phyloP scores from a whole-genome alignment of 495 filamentous ascomycete genomes.

The Penicillium verhagenii region DNA sequence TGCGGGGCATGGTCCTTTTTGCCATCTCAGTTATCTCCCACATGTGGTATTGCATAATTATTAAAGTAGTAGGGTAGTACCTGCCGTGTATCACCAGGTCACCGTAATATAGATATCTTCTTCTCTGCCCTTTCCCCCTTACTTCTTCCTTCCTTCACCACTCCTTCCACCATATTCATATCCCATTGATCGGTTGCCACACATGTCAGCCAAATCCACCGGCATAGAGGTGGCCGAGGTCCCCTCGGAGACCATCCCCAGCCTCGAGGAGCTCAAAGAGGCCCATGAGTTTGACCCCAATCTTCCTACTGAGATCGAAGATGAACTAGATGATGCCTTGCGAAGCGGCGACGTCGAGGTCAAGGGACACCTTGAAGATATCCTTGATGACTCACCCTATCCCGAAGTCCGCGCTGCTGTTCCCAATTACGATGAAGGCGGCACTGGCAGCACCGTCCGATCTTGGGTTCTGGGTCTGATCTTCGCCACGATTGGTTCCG shows the following conservation, averaged over 20 bases:
- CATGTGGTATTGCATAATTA: no score
- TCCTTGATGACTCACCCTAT: conserved; percentile 69
- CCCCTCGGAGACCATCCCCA: not conserved
- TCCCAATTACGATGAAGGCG: conserved; percentile 59
- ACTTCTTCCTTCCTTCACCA: no score
- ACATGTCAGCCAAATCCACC: not conserved
- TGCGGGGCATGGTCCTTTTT: no score
- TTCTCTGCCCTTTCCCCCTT: no score
- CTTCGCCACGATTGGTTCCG: conserved; percentile 63
- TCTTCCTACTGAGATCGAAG: not conserved
- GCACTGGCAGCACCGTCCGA: conserved; percentile 65
- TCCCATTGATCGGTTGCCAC: no score
- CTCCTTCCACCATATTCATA: no score
- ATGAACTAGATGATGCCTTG: not conserved
- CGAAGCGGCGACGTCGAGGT: not conserved
- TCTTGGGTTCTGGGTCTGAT: conserved; percentile 70
- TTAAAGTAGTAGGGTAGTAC: no score
- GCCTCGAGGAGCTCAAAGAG: not conserved
- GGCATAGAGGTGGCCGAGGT: not conserved
- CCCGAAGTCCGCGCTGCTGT: conserved; percentile 55
- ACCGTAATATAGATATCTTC: no score
- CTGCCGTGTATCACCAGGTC: no score
- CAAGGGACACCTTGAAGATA: conserved; percentile 21
- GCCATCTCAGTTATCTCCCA: no score
- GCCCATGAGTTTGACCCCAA: not conserved